Percentiles rank a stretch among this genome's conserved stretches.
Evolutionary conservation across 192 early-diverging fungal genomes (phyloP).

Genomic region (Dissophora ornata): DNA sequence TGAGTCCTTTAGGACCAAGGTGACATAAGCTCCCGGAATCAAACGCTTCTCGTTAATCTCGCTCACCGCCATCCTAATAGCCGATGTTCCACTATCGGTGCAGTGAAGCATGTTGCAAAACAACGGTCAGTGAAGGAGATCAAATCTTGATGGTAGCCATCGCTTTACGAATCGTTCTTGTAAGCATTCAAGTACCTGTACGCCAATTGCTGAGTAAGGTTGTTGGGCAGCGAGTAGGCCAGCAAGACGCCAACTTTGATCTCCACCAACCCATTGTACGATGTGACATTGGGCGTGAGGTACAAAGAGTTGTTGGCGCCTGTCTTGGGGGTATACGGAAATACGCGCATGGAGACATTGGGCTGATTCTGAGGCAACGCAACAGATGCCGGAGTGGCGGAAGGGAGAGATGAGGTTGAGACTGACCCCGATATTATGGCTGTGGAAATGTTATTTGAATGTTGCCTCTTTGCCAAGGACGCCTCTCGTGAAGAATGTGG

Average conservation of each 20-base stretch:
- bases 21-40: constrained; percentile 61
- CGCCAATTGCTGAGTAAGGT: constrained; percentile 37
- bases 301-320: constrained; percentile 39
- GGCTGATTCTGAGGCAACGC: constrained; percentile 38
- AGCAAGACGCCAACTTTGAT: constrained; percentile 35
- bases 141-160: not conserved
- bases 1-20: constrained; percentile 62
- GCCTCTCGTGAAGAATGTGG: too few relatives aligned
- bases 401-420: not conserved
- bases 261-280: constrained; percentile 21
- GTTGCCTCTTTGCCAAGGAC: too few relatives aligned
- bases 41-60: constrained; percentile 59
- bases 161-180: too few relatives aligned
- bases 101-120: not conserved
- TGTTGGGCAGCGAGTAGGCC: constrained; percentile 40
- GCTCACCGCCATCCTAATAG: constrained; percentile 61
- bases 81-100: constrained; percentile 58
- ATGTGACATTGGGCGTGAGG: constrained; percentile 28
- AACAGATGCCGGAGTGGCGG: not conserved
- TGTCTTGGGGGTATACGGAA: constrained; percentile 35
- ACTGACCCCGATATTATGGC: not conserved
- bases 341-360: constrained; percentile 21
- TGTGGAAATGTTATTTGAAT: too few relatives aligned
- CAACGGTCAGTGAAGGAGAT: not conserved
- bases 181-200: constrained; percentile 34